These are phyloP conservation scores for Lolium multiflorum DNA, from an alignment of 176 grass and related monocot species.

Conservation along the genomic window DNA sequence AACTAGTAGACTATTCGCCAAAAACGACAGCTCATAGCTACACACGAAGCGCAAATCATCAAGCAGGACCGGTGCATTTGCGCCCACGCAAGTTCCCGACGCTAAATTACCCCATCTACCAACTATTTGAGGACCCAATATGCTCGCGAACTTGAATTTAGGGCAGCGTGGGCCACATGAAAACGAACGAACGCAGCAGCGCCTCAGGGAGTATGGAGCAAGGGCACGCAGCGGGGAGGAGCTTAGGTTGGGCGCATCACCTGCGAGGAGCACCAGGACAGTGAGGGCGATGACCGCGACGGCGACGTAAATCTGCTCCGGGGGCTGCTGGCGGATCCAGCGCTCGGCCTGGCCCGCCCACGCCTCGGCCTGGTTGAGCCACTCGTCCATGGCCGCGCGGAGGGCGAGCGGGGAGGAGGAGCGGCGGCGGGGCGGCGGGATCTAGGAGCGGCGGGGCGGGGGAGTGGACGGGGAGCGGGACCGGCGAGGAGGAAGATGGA, in stretches of 20 bases:
- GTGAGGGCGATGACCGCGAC: conserved; percentile 62
- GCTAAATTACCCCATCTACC: neutral
- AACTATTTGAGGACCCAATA: neutral
- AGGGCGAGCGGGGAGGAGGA: neutral
- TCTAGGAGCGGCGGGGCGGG: neutral
- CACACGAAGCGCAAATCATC: neutral
- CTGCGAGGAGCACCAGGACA: conserved; percentile 58
- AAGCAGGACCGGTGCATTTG: neutral
- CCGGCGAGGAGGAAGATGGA: neutral
- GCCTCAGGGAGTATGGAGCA: neutral
- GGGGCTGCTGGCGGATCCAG: conserved; percentile 78
- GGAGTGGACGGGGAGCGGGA: neutral
- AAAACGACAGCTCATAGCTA: neutral
- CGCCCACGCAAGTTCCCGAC: neutral
- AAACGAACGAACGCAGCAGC: neutral
- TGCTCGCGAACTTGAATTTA: neutral
- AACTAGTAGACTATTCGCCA: neutral
- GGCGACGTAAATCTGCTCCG: conserved; percentile 84
- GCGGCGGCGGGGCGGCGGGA: neutral
- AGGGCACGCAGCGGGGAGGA: conserved; percentile 2
- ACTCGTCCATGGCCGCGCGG: conserved; percentile 61
- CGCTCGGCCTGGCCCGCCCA: conserved; percentile 59
- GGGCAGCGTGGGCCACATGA: neutral
- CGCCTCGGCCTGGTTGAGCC: conserved; percentile 47
- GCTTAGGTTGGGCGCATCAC: conserved; percentile 15